These are phyloP conservation scores for Candida orba DNA, from an alignment of 805 yeast genomes.

Conservation along the genomic window DNA sequence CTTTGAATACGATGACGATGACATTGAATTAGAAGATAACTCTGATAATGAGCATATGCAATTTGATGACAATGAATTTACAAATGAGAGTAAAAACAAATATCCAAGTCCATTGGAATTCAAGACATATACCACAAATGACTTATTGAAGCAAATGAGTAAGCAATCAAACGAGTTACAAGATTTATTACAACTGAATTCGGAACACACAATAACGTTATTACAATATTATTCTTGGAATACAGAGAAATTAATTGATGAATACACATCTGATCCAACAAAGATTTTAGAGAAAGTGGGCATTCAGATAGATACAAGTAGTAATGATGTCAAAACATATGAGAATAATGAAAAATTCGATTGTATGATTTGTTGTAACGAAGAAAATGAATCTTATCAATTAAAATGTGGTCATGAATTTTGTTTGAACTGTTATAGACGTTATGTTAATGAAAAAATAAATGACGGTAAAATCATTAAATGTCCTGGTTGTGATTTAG, in stretches of 20 bases:
- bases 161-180: slow-evolving; percentile 28
- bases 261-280: slow-evolving; percentile 39
- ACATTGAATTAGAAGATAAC: not conserved
- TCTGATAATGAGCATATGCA: not conserved
- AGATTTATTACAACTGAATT: slow-evolving; percentile 30
- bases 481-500: slow-evolving; percentile 57
- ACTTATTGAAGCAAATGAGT: slow-evolving; percentile 14
- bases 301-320: slow-evolving; percentile 11
- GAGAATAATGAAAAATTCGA: slow-evolving; percentile 26
- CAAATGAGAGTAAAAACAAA: not conserved
- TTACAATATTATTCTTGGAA: slow-evolving; percentile 51
- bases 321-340: not conserved
- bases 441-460: slow-evolving; percentile 44
- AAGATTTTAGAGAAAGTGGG: slow-evolving; percentile 30
- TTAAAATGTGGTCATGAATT: slow-evolving; percentile 65
- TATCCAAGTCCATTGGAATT: slow-evolving; percentile 5
- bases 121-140: slow-evolving; percentile 25
- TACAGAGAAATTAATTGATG: slow-evolving; percentile 48
- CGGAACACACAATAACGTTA: slow-evolving; percentile 35
- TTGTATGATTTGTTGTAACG: slow-evolving; percentile 74
- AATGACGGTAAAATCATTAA: slow-evolving; percentile 40
- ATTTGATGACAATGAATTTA: not conserved
- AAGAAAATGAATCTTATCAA: slow-evolving; percentile 36
- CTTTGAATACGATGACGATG: not conserved
- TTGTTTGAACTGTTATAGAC: slow-evolving; percentile 62